Percentiles rank a stretch among this genome's conserved stretches.
These are phyloP conservation scores for Penicillium polonicum DNA, from an alignment of 2,329 filamentous ascomycete genomes.

Conservation along the genomic window DNA sequence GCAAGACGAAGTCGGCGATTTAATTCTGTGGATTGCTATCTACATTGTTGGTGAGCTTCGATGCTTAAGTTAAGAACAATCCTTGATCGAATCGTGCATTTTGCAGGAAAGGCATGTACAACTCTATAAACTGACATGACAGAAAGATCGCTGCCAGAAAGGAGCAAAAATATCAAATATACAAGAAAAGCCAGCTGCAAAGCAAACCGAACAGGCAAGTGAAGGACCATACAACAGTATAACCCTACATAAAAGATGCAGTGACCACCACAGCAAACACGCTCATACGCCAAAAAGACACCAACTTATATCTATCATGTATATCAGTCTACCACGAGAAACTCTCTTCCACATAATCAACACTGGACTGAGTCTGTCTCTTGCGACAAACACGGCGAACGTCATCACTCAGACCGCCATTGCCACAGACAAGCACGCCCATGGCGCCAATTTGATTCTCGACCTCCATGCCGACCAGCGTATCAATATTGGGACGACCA, in stretches of 20 bases:
- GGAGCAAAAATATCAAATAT: not conserved
- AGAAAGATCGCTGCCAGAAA: not conserved
- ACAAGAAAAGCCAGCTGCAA: slow-evolving; percentile 10
- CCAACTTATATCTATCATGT: not conserved
- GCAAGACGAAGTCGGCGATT: not conserved
- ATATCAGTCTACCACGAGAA: slow-evolving; percentile 53
- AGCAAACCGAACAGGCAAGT: slow-evolving; percentile 2
- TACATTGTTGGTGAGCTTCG: not conserved
- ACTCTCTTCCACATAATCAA: slow-evolving; percentile 76
- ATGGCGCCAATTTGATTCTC: slow-evolving; percentile 82
- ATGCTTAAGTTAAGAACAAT: not conserved
- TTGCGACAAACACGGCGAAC: slow-evolving; percentile 67
- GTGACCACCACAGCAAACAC: not conserved
- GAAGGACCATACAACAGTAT: not conserved
- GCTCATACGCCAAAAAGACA: slow-evolving; percentile 1
- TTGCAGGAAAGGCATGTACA: slow-evolving; percentile 15
- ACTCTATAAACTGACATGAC: slow-evolving; percentile 3
- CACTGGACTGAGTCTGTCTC: slow-evolving; percentile 59
- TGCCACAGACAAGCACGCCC: slow-evolving; percentile 78
- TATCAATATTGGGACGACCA: slow-evolving; percentile 78
- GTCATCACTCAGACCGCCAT: slow-evolving; percentile 72
- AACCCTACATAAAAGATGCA: not conserved
- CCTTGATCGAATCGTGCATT: slow-evolving; percentile 8
- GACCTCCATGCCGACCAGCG: slow-evolving; percentile 78
- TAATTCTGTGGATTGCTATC: not conserved